phyloP scores from a whole-genome alignment of 2,329 filamentous ascomycete species.

The Pestalotiopsis sp. region DNA sequence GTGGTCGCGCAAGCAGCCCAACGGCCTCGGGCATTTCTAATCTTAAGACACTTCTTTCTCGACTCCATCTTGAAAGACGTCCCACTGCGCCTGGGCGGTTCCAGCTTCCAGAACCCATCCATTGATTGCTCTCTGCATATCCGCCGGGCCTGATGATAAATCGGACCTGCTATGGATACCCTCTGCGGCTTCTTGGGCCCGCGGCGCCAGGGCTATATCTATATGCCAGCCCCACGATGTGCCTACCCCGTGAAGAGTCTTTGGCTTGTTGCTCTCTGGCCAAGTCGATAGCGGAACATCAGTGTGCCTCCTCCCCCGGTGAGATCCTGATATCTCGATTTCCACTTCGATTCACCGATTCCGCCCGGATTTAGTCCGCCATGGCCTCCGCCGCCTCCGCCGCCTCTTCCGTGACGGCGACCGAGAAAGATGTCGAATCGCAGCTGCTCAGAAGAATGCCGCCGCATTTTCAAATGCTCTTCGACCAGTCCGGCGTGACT shows the following conservation, averaged over 20 bases:
- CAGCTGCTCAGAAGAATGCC: slow-evolving; percentile 34
- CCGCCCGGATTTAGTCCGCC: slow-evolving; percentile 8
- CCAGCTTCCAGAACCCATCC: neutral
- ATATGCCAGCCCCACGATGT: no score
- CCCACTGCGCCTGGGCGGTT: neutral
- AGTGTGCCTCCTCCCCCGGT: no score
- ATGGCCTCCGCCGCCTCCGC: slow-evolving; percentile 24
- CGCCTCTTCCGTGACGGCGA: slow-evolving; percentile 34
- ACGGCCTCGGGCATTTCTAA: neutral
- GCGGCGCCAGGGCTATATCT: no score
- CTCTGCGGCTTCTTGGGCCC: no score
- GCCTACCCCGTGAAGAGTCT: no score
- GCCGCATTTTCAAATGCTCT: slow-evolving; percentile 50
- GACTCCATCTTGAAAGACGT: neutral
- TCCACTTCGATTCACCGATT: neutral
- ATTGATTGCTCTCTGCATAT: neutral
- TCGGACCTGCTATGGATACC: neutral
- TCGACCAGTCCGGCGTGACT: neutral
- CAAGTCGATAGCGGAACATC: no score
- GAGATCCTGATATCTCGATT: neutral
- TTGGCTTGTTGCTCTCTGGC: no score
- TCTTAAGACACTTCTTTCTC: neutral
- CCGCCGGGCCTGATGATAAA: neutral
- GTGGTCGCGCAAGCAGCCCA: neutral
- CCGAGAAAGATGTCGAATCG: slow-evolving; percentile 46